Evolutionary conservation across 2,329 filamentous ascomycete species (phyloP).

Genomic region (Cordyceps cateniannulata): DNA sequence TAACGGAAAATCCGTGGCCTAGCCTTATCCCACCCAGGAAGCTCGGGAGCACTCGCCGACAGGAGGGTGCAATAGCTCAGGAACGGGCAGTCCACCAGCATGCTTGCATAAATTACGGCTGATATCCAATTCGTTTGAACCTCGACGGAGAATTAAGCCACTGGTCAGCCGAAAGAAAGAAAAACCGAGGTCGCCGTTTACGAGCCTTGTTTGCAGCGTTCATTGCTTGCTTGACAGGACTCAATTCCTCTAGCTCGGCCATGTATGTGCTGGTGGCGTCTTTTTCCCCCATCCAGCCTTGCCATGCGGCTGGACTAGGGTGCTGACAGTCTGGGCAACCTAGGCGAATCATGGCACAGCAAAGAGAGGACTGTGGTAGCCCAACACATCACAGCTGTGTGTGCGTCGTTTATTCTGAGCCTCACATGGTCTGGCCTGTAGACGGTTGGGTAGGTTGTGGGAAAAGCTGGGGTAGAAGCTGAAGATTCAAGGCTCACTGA

Average conservation of each 20-base stretch:
- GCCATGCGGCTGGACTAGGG: background rate
- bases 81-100: background rate
- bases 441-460: background rate
- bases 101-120: background rate
- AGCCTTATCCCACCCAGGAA: background rate
- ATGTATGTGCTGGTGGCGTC: background rate
- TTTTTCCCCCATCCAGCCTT: background rate
- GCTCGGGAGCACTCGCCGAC: background rate
- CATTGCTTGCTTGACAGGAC: background rate
- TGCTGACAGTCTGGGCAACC: background rate
- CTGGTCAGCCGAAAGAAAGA: no score
- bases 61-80: background rate
- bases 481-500: background rate
- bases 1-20: background rate
- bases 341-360: background rate
- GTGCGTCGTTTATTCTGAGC: constrained; percentile 9
- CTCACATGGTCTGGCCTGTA: constrained; percentile 3
- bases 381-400: background rate
- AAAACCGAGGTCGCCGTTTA: background rate
- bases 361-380: background rate
- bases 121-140: background rate
- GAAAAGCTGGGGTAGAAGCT: background rate
- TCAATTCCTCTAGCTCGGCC: background rate
- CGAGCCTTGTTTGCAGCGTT: background rate
- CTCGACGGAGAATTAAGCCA: background rate